A percentile compares a stretch with the other conserved stretches of the same genome.
Evolutionary conservation across 768 basidiomycete species (phyloP).

Genomic region (Lactarius hatsudake): DNA sequence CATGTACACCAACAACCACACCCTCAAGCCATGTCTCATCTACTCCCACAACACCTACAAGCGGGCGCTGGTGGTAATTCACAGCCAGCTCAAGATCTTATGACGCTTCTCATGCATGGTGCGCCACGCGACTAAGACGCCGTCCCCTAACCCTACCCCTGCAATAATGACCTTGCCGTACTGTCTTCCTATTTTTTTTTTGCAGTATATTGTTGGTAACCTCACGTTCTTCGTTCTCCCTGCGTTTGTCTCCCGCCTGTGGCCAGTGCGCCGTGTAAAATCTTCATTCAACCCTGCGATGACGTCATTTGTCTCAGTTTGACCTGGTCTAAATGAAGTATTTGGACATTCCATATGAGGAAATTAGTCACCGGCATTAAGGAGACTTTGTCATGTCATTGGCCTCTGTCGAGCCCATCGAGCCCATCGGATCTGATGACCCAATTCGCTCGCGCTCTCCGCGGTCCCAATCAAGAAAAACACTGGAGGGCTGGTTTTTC

Average conservation of each 20-base stretch:
- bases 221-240: constrained; percentile 15
- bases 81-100: constrained; percentile 69
- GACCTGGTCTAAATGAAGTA: constrained; percentile 8
- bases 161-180: constrained; percentile 6
- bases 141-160: not conserved
- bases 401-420: constrained; percentile 15
- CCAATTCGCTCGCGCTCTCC: constrained; percentile 8
- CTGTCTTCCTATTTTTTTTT: constrained; percentile 2
- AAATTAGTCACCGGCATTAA: constrained; percentile 10
- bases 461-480: constrained; percentile 1
- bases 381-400: constrained; percentile 21
- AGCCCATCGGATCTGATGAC: constrained; percentile 9
- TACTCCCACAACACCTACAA: constrained; percentile 57
- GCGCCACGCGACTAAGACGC: constrained; percentile 55
- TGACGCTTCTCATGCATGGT: constrained; percentile 81
- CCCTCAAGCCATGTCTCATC: constrained; percentile 52
- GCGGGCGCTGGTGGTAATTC: constrained; percentile 46
- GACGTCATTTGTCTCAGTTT: constrained; percentile 19
- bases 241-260: not conserved
- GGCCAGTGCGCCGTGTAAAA: constrained; percentile 12
- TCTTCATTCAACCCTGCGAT: constrained; percentile 12
- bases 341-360: constrained; percentile 16
- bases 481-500: not conserved
- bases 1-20: constrained; percentile 54
- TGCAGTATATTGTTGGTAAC: constrained; percentile 20